phyloP scores from a whole-genome alignment of 495 filamentous ascomycete genomes.

The Hypoxylon perforatum region DNA sequence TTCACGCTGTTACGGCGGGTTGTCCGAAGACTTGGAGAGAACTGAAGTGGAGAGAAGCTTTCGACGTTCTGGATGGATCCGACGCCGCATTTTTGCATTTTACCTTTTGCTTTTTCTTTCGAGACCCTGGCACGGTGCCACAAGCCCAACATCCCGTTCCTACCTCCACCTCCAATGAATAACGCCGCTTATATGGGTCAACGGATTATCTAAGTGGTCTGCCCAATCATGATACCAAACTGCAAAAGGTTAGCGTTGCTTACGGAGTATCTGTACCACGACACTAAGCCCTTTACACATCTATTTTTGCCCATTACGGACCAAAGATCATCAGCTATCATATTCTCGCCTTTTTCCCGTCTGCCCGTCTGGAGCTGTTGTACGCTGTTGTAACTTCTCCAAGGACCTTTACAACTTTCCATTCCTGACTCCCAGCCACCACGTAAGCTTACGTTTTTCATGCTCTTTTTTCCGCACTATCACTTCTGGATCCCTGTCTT shows the following conservation, averaged over 20 bases:
- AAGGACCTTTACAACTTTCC: neutral
- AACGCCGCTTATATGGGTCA: constrained; percentile 10
- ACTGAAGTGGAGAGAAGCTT: neutral
- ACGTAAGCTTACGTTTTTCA: constrained; percentile 4
- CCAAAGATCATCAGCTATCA: neutral
- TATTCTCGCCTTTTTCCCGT: neutral
- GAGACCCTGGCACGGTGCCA: no score
- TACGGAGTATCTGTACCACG: constrained; percentile 15
- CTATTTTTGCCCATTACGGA: constrained; percentile 7
- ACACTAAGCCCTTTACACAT: constrained; percentile 21
- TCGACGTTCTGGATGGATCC: neutral
- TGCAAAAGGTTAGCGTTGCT: constrained; percentile 18
- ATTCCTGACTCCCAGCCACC: constrained; percentile 2
- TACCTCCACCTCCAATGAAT: neutral
- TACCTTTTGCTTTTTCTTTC: neutral
- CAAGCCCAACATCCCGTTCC: no score
- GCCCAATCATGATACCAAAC: constrained; percentile 17
- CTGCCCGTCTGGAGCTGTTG: neutral
- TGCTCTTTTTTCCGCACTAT: neutral
- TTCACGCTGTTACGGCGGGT: constrained; percentile 1
- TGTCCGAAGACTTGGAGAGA: neutral
- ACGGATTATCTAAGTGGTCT: constrained; percentile 9
- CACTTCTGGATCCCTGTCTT: neutral
- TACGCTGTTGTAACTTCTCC: neutral
- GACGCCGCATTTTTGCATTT: constrained; percentile 6